Conservation (phyloP, 495 filamentous ascomycete species). For the Aspergillus mulundensis region DNA sequence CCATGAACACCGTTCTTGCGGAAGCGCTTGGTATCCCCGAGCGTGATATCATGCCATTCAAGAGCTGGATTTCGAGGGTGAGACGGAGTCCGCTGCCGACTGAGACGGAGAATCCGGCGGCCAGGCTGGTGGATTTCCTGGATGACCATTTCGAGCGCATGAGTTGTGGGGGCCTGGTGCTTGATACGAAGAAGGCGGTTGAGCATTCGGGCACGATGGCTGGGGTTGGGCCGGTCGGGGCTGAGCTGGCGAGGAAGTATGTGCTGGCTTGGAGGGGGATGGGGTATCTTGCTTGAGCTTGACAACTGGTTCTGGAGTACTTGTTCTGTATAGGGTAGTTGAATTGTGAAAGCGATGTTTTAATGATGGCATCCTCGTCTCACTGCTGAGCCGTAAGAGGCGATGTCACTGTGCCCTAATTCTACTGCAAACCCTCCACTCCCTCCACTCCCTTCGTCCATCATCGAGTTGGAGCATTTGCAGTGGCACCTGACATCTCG, state of each 20-base stretch:
- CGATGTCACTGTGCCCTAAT: no score
- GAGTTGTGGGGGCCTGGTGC: conserved; percentile 49
- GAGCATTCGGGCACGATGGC: conserved; percentile 44
- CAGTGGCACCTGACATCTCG: no score
- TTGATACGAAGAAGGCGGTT: conserved; percentile 33
- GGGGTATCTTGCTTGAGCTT: background rate
- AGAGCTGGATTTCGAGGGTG: conserved; percentile 45
- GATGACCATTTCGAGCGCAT: conserved; percentile 47
- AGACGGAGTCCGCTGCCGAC: conserved; percentile 15
- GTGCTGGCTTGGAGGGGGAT: conserved; percentile 36
- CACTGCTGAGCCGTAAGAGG: no score
- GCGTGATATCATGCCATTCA: conserved; percentile 36
- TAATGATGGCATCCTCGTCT: no score
- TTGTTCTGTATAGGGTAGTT: no score
- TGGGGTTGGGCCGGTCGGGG: conserved; percentile 33
- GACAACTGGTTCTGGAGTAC: no score
- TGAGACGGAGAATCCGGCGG: conserved; percentile 46
- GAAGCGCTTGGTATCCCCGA: conserved; percentile 21
- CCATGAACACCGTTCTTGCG: no score
- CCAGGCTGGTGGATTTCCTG: conserved; percentile 42
- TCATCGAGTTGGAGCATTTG: no score
- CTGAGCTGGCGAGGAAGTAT: conserved; percentile 35
- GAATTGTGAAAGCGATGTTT: no score
- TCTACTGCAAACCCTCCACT: no score
- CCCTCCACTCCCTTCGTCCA: no score